These are phyloP conservation scores for Erodium maritimum DNA, from an alignment of 345 rosid species.

Conservation along the genomic window DNA sequence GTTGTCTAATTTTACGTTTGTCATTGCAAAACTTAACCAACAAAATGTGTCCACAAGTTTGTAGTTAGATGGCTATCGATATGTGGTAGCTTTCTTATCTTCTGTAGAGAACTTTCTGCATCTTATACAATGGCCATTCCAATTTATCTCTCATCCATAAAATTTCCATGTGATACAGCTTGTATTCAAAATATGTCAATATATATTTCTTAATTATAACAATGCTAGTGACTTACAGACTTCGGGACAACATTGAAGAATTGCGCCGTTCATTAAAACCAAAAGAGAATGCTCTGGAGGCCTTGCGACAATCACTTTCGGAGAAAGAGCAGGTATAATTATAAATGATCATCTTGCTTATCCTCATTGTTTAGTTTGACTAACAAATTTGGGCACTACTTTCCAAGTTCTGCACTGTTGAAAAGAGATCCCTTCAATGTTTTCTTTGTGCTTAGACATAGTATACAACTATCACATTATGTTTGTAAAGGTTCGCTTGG, in stretches of 20 bases:
- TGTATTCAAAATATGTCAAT: not conserved
- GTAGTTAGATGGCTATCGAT: not conserved
- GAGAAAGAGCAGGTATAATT: constrained; percentile 84
- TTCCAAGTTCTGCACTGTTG: not conserved
- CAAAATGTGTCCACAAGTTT: not conserved
- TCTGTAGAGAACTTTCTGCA: not conserved
- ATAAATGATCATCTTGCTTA: not conserved
- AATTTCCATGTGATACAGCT: no score
- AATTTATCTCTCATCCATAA: not conserved
- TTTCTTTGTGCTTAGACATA: no score
- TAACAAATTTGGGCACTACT: not conserved
- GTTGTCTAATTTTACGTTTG: no score
- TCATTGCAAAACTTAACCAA: not conserved
- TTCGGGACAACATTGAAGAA: constrained; percentile 85
- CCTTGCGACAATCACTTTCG: constrained; percentile 63
- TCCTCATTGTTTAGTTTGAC: not conserved
- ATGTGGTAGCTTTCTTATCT: not conserved
- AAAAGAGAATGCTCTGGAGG: constrained; percentile 69
- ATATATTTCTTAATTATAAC: constrained; percentile 8
- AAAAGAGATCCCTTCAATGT: no score
- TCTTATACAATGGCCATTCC: no score
- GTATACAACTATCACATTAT: no score
- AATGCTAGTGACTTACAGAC: constrained; percentile 34
- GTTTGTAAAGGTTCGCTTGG: not conserved
- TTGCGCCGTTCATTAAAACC: constrained; percentile 67